These are phyloP conservation scores for Penicillium occitanis DNA, from an alignment of 2,329 filamentous ascomycete genomes.

Conservation along the genomic window DNA sequence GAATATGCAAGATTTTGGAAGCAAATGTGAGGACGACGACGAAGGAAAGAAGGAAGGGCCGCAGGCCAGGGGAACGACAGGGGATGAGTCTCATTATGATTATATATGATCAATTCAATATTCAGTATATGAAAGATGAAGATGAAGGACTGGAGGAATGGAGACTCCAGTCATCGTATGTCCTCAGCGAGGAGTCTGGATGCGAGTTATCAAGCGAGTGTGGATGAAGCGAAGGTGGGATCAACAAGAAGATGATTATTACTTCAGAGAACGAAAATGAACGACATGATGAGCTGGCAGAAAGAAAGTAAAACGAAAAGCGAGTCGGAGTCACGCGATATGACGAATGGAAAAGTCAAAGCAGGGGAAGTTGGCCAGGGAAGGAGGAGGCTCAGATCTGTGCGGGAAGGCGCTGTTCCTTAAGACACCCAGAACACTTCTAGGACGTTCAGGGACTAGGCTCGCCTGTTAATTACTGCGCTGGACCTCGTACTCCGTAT, in stretches of 20 bases:
- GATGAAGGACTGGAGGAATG: neutral
- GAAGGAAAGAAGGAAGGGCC: slow-evolving; percentile 31
- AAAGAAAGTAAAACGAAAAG: neutral
- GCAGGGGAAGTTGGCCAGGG: neutral
- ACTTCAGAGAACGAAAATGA: neutral
- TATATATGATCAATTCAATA: neutral
- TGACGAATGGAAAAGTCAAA: neutral
- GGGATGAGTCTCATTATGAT: slow-evolving; percentile 13
- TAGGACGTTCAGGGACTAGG: too few species aligned
- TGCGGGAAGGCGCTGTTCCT: neutral
- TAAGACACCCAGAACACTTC: neutral
- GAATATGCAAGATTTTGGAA: slow-evolving; percentile 32
- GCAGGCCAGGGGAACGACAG: slow-evolving; percentile 23
- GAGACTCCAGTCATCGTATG: neutral
- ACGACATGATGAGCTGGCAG: neutral
- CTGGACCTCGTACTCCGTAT: too few species aligned
- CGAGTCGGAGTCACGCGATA: slow-evolving; percentile 1
- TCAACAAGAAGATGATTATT: neutral
- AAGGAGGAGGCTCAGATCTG: neutral
- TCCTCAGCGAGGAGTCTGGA: neutral
- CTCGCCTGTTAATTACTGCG: neutral
- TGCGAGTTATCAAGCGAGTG: neutral
- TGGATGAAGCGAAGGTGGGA: neutral
- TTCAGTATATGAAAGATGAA: neutral
- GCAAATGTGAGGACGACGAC: slow-evolving; percentile 29